Evolutionary conservation across 2,329 filamentous ascomycete species (phyloP).

Genomic region (Diplodia mutila): DNA sequence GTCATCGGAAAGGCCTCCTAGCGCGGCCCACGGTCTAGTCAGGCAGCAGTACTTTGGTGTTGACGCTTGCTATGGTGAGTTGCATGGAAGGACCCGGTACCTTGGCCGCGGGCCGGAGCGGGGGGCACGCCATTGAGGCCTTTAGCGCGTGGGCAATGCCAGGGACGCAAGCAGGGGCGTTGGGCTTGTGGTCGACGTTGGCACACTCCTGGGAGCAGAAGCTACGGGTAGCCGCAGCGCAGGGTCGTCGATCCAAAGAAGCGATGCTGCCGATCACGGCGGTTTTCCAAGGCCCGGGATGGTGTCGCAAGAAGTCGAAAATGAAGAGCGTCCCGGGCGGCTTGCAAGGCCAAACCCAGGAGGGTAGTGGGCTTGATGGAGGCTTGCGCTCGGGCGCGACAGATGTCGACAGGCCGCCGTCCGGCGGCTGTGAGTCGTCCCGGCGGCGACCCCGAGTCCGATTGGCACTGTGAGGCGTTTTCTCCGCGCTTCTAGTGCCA

Average conservation of each 20-base stretch:
- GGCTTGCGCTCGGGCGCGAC: no score
- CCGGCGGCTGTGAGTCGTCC: neutral
- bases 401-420: neutral
- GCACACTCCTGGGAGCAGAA: no score
- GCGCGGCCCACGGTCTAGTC: no score
- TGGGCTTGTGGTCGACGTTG: neutral
- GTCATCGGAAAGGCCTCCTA: no score
- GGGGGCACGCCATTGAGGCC: neutral
- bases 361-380: no score
- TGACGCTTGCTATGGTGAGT: no score
- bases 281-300: no score
- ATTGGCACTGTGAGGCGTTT: neutral
- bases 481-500: neutral
- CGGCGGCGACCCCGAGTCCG: neutral
- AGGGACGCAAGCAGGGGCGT: neutral
- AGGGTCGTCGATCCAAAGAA: no score
- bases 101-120: neutral
- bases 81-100: neutral
- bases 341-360: neutral
- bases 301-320: no score
- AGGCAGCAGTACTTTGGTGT: no score
- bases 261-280: no score
- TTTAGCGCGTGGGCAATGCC: neutral
- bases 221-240: no score
- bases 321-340: neutral